Percentiles rank a stretch among this genome's conserved stretches.
Evolutionary conservation across 805 yeast genomes (phyloP).

Genomic region (Schwanniomyces vanrijiae): DNA sequence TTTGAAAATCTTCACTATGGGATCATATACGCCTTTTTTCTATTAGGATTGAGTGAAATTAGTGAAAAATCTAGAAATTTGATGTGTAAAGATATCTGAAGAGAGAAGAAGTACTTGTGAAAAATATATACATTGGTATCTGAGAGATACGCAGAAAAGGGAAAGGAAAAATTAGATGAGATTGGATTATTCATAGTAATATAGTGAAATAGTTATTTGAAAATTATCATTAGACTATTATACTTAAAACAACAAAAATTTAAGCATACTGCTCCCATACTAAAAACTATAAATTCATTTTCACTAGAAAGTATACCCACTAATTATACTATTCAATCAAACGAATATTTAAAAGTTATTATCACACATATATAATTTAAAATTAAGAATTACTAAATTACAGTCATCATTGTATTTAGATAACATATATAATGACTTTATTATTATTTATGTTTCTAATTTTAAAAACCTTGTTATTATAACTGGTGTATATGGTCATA

Average conservation of each 20-base stretch:
- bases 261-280: slow-evolving; percentile 24
- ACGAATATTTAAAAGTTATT: slow-evolving; percentile 10
- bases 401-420: slow-evolving; percentile 32
- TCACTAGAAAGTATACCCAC: slow-evolving; percentile 16
- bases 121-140: slow-evolving; percentile 30
- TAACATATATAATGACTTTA: slow-evolving; percentile 29
- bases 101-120: slow-evolving; percentile 30
- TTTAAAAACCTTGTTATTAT: slow-evolving; percentile 27
- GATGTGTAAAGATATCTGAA: slow-evolving; percentile 33
- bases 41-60: slow-evolving; percentile 35
- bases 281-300: slow-evolving; percentile 10
- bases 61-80: slow-evolving; percentile 38
- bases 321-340: slow-evolving; percentile 13
- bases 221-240: slow-evolving; percentile 34
- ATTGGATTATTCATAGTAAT: slow-evolving; percentile 33
- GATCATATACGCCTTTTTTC: slow-evolving; percentile 27
- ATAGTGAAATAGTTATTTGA: slow-evolving; percentile 34
- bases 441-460: slow-evolving; percentile 30
- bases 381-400: slow-evolving; percentile 1
- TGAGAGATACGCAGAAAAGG: slow-evolving; percentile 33
- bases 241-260: slow-evolving; percentile 28
- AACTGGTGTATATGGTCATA: slow-evolving; percentile 37
- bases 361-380: slow-evolving; percentile 11
- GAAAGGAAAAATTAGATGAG: slow-evolving; percentile 19
- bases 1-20: slow-evolving; percentile 23